Conservation (phyloP, 2,329 filamentous ascomycete genomes). For the Pyricularia pennisetigena region DNA sequence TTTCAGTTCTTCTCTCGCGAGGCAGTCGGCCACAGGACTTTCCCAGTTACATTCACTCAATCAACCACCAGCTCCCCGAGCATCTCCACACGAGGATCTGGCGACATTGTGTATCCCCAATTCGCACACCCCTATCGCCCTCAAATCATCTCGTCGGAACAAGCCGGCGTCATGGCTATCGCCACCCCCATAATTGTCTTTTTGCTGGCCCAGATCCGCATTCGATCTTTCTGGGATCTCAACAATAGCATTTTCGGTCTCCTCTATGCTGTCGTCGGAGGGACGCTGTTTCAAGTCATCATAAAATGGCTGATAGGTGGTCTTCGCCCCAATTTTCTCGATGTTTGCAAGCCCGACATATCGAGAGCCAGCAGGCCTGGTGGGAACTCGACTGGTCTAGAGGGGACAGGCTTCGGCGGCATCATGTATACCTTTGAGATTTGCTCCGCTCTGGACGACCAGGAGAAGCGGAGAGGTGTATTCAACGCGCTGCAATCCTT, state of each 20-base stretch:
- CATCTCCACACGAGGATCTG: slow-evolving; percentile 26
- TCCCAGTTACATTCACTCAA: slow-evolving; percentile 55
- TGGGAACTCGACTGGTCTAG: slow-evolving; percentile 27
- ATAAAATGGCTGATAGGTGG: slow-evolving; percentile 68
- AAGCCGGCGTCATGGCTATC: slow-evolving; percentile 54
- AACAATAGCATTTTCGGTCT: slow-evolving; percentile 64
- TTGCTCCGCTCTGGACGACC: slow-evolving; percentile 53
- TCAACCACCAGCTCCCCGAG: background rate
- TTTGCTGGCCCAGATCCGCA: slow-evolving; percentile 55
- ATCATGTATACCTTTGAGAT: slow-evolving; percentile 62
- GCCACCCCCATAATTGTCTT: slow-evolving; percentile 56
- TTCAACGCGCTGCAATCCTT: slow-evolving; percentile 62
- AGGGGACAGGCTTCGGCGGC: slow-evolving; percentile 32
- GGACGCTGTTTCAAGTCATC: slow-evolving; percentile 67
- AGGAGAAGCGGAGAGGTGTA: slow-evolving; percentile 27
- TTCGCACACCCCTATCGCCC: slow-evolving; percentile 63
- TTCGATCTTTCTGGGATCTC: slow-evolving; percentile 58
- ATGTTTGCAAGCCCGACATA: slow-evolving; percentile 54
- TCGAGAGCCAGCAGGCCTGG: slow-evolving; percentile 25
- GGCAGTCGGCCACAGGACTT: slow-evolving; percentile 59
- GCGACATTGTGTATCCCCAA: slow-evolving; percentile 59
- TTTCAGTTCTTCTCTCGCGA: slow-evolving; percentile 49
- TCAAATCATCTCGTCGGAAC: slow-evolving; percentile 63
- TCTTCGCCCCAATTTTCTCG: slow-evolving; percentile 61
- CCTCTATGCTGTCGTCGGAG: slow-evolving; percentile 58